Conservation (phyloP, 2,329 filamentous ascomycete species). For the Apiospora rasikravindrae region DNA sequence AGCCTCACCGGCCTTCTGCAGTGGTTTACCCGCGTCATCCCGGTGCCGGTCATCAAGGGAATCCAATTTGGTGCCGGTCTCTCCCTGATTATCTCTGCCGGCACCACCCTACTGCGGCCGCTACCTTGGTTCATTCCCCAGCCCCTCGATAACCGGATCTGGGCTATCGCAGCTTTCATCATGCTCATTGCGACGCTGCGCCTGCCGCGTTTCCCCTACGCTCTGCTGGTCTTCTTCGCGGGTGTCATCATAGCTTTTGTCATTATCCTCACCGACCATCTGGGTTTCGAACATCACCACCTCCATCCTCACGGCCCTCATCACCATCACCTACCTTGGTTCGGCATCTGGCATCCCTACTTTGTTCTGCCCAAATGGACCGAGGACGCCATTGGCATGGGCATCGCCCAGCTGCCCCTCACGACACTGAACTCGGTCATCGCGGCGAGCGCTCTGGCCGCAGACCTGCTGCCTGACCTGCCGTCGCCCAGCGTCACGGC, state of each 20-base stretch:
- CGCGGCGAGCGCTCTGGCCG: constrained; percentile 79
- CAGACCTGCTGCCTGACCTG: constrained; percentile 75
- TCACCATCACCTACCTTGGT: constrained; percentile 49
- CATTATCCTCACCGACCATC: constrained; percentile 39
- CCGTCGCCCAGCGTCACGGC: constrained; percentile 73
- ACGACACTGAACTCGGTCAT: constrained; percentile 93
- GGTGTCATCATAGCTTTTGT: constrained; percentile 70
- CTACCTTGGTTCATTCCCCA: constrained; percentile 71
- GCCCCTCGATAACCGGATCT: constrained; percentile 78
- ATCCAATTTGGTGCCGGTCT: constrained; percentile 94
- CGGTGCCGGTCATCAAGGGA: constrained; percentile 88
- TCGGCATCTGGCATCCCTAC: constrained; percentile 66
- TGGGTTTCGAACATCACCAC: constrained; percentile 30
- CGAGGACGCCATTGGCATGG: constrained; percentile 58
- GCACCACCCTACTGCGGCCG: constrained; percentile 68
- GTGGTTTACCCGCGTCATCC: constrained; percentile 75
- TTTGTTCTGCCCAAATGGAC: constrained; percentile 52
- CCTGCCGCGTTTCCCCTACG: constrained; percentile 75
- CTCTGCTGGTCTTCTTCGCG: constrained; percentile 71
- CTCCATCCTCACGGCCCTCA: constrained; percentile 27
- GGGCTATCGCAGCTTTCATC: constrained; percentile 76
- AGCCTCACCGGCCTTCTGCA: constrained; percentile 79
- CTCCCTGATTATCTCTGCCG: constrained; percentile 80
- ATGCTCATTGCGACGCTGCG: constrained; percentile 71
- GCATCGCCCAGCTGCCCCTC: constrained; percentile 85